Evolutionary conservation across 768 basidiomycete genomes (phyloP).

Genomic region (Trametes villosa): DNA sequence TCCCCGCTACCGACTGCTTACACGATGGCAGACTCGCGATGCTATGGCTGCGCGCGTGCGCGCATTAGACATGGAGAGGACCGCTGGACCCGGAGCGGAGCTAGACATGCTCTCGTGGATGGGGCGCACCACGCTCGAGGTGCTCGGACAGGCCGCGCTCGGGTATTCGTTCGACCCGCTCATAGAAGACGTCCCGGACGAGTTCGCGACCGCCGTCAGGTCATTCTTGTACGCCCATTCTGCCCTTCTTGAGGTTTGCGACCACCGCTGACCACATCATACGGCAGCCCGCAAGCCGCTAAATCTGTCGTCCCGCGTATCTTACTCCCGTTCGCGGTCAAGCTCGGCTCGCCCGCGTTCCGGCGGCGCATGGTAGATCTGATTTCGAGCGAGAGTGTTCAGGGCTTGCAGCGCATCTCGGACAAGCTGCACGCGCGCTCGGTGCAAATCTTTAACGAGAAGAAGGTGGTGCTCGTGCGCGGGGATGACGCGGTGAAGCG

Average conservation of each 20-base stretch:
- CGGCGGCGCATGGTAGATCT: slow-evolving; percentile 24
- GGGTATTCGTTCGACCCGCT: slow-evolving; percentile 33
- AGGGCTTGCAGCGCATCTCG: slow-evolving; percentile 28
- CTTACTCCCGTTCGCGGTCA: slow-evolving; percentile 2
- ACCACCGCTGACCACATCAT: not conserved
- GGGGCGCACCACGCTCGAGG: slow-evolving; percentile 50
- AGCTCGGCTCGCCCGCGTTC: slow-evolving; percentile 26
- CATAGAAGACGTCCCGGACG: slow-evolving; percentile 17
- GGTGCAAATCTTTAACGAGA: slow-evolving; percentile 26
- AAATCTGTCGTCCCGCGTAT: slow-evolving; percentile 1
- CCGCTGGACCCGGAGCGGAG: not conserved
- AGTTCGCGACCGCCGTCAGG: slow-evolving; percentile 20
- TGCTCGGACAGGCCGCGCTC: slow-evolving; percentile 31
- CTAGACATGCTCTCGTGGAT: slow-evolving; percentile 40
- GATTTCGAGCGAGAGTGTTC: slow-evolving; percentile 20
- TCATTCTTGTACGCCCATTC: slow-evolving; percentile 22
- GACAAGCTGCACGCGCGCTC: slow-evolving; percentile 28
- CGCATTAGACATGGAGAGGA: not conserved
- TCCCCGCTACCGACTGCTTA: slow-evolving; percentile 1
- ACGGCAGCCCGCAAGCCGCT: slow-evolving; percentile 18
- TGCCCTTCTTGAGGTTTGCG: too few relatives aligned
- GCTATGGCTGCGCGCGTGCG: slow-evolving; percentile 13
- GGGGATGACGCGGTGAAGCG: slow-evolving; percentile 25
- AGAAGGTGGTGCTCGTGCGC: slow-evolving; percentile 18
- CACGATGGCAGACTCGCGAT: slow-evolving; percentile 19